Evolutionary conservation across 2,329 filamentous ascomycete genomes (phyloP), one percentile per base, ranked within the genome.

Genomic region (Xylariaceae sp.): DNA sequence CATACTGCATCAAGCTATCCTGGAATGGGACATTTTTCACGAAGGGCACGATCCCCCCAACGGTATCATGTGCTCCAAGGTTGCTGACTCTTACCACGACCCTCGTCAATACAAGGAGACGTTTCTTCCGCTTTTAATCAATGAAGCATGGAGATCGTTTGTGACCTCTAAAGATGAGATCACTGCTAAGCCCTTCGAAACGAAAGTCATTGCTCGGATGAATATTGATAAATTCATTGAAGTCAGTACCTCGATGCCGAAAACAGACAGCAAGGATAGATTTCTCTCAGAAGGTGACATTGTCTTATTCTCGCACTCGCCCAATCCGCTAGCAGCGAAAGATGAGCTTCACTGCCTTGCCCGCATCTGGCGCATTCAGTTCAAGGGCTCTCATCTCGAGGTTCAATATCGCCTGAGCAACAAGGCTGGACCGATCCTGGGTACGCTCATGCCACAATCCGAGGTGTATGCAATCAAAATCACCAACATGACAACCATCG

Each of bases 61-160:
- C 45, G 82, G 82, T 14, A 83, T 85, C 42, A 77, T 82, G 40
- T 95, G 92, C 63, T 82, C 78, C 42, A 76, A 82, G 47, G 92
- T 99, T 11, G 84, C 86, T 5, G 86, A 89, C 53, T 82, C 82
- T 1, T 99, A 96, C 69, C 68, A 75, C 27, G 85, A 90, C 58
- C 87, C 90, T 0, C 72, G 73, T 39, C 84, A 88, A 44, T 99
- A 99, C 66, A 89, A 95, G 66, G 78, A 82, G 51, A 96, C 90
- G 0, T 99, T 99, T 68, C 85, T 95, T 58, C 91, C 92, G 6
- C 76, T 99, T 18, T 77, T 99, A 32, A 83, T 94, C 30, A 86
- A 95, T 22, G 94, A 99, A 73, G 92, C 92, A 30, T 99, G 94
- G 94, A 88, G 95, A 64, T 88, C 89, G 5, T 94, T 99, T 66